Evolutionary conservation across 1,284 basidiomycete species (phyloP).

Genomic region (Papiliotrema fonsecae): DNA sequence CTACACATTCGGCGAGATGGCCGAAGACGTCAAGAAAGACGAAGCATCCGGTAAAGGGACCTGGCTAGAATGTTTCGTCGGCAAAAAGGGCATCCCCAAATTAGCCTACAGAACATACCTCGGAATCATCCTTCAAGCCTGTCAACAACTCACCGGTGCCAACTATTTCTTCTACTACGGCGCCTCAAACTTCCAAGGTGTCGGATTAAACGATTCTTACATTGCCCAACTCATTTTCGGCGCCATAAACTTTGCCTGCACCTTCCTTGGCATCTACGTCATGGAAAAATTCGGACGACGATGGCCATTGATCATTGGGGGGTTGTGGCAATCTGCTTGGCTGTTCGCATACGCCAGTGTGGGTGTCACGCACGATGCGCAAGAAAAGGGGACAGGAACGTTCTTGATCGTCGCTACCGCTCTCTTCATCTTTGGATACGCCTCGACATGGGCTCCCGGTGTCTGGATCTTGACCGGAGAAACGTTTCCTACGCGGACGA

Average conservation of each 20-base stretch:
- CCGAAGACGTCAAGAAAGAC: conserved; percentile 8
- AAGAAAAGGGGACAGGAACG: conserved; percentile 54
- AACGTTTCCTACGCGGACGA: conserved; percentile 64
- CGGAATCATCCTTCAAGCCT: conserved; percentile 7
- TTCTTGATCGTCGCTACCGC: conserved; percentile 71
- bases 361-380: conserved; percentile 59
- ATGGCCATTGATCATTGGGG: conserved; percentile 60
- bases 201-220: conserved; percentile 9
- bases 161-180: conserved; percentile 13
- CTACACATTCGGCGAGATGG: conserved; percentile 8
- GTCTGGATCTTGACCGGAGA: conserved; percentile 73
- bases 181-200: conserved; percentile 6
- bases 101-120: conserved; percentile 9
- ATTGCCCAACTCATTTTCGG: conserved; percentile 13
- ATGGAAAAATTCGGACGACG: conserved; percentile 15
- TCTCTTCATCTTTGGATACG: conserved; percentile 57
- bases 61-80: conserved; percentile 10
- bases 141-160: conserved; percentile 10
- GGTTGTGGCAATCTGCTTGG: conserved; percentile 69
- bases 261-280: conserved; percentile 14
- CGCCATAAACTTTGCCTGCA: conserved; percentile 12
- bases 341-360: conserved; percentile 74
- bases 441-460: conserved; percentile 35
- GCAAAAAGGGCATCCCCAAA: conserved; percentile 7
- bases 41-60: conserved; percentile 7